These are phyloP conservation scores for Babesia caballi DNA, from an alignment of 169 alveolate genomes.

Conservation along the genomic window DNA sequence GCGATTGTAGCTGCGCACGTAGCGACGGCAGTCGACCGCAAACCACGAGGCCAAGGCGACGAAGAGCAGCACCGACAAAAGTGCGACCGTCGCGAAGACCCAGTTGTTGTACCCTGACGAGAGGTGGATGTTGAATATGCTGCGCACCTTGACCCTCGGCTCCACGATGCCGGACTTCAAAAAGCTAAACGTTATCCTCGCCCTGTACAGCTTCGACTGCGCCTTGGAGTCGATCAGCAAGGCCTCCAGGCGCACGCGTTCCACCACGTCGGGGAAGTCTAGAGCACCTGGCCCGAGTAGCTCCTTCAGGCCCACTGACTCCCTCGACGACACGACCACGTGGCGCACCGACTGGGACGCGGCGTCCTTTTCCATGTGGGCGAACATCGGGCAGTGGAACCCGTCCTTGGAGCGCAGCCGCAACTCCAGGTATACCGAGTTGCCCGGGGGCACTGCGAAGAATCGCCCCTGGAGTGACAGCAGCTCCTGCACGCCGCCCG, in stretches of 20 bases:
- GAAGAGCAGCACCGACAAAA: constrained; percentile 5
- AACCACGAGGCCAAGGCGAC: constrained; percentile 15
- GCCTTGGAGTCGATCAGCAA: constrained; percentile 26
- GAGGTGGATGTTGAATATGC: constrained; percentile 25
- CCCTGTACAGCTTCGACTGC: constrained; percentile 32
- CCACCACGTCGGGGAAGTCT: constrained; percentile 38
- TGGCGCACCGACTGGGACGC: neutral
- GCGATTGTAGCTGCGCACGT: neutral
- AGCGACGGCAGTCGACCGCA: neutral
- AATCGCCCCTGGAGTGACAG: constrained; percentile 21
- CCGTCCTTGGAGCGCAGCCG: constrained; percentile 6
- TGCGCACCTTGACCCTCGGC: constrained; percentile 13
- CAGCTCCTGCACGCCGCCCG: neutral
- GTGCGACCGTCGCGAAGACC: neutral
- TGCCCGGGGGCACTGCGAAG: constrained; percentile 11
- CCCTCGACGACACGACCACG: neutral
- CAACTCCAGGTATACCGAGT: constrained; percentile 6
- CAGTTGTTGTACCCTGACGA: constrained; percentile 10
- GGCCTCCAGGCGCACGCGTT: constrained; percentile 12
- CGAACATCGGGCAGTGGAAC: constrained; percentile 3
- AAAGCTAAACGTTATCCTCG: constrained; percentile 8
- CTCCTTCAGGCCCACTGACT: neutral
- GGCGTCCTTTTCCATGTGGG: constrained; percentile 6
- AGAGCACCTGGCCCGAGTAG: neutral
- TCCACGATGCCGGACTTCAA: constrained; percentile 39